These are phyloP conservation scores for Punica granatum DNA, from an alignment of 345 rosid genomes.

Conservation along the genomic window DNA sequence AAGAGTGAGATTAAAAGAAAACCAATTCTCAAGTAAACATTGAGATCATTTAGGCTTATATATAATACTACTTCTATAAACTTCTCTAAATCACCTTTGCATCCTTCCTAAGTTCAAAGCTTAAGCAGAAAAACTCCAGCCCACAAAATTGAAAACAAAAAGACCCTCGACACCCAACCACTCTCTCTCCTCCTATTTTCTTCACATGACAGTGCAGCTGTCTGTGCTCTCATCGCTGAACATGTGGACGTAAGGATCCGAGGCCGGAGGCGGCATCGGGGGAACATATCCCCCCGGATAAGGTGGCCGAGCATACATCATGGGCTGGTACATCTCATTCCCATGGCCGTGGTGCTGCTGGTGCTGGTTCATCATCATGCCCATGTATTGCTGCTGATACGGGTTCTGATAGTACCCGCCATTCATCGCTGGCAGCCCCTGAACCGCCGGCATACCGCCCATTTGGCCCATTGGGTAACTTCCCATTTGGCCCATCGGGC, in stretches of 20 bases:
- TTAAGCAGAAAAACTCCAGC: neutral
- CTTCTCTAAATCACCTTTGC: too few species aligned
- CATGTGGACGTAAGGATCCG: conserved; percentile 53
- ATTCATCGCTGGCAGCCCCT: conserved; percentile 47
- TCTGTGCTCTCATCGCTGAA: conserved; percentile 86
- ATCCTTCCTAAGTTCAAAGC: too few species aligned
- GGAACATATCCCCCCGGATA: conserved; percentile 47
- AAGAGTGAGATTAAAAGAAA: too few species aligned
- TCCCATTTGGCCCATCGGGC: conserved; percentile 21
- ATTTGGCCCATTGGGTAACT: conserved; percentile 27
- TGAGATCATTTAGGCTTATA: too few species aligned
- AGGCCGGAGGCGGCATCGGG: conserved; percentile 36
- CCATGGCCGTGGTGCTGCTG: conserved; percentile 23
- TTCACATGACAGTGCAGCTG: conserved; percentile 86
- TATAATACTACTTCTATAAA: too few species aligned
- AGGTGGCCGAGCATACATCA: conserved; percentile 73
- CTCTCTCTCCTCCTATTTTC: neutral
- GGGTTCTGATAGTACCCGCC: conserved; percentile 32
- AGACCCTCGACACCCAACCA: neutral
- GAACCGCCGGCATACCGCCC: conserved; percentile 46
- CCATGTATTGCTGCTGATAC: conserved; percentile 53
- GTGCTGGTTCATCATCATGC: conserved; percentile 66
- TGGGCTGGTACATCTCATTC: conserved; percentile 65
- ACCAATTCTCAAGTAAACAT: too few species aligned
- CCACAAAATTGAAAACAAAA: neutral